Conservation (phyloP, 805 yeast genomes). For the Yarrowia phangngaensis region DNA sequence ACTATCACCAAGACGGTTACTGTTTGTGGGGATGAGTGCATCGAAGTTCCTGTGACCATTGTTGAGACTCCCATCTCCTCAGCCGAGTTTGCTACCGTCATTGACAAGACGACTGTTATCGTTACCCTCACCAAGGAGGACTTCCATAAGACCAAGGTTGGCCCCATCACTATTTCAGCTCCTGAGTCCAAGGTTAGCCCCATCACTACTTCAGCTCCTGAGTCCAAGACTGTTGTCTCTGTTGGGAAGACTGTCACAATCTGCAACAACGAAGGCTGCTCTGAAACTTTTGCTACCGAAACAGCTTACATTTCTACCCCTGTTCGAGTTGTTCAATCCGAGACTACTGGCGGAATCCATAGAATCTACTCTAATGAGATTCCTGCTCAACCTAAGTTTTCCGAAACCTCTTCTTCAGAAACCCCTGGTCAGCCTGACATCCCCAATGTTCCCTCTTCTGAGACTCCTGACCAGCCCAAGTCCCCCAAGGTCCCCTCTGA, state of each 20-base stretch:
- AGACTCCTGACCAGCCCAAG: not conserved
- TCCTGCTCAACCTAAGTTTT: too few relatives aligned
- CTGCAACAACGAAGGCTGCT: not conserved
- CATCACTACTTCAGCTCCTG: not conserved
- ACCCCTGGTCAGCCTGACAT: not conserved
- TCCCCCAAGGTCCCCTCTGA: too few relatives aligned
- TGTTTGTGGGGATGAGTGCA: not conserved
- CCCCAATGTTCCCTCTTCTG: not conserved
- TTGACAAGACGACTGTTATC: not conserved
- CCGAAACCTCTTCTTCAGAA: not conserved
- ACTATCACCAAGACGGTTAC: not conserved
- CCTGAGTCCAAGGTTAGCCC: not conserved
- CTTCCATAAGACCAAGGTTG: not conserved
- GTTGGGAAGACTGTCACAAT: not conserved
- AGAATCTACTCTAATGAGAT: not conserved
- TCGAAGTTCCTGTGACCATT: not conserved
- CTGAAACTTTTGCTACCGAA: not conserved
- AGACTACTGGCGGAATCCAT: too few relatives aligned
- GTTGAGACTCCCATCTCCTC: not conserved
- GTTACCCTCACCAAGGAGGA: too few relatives aligned
- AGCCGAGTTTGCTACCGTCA: not conserved
- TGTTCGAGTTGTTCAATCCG: not conserved
- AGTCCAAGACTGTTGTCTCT: not conserved
- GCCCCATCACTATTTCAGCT: not conserved
- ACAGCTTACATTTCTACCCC: not conserved